Percentiles rank a stretch among this genome's conserved stretches.
These are phyloP conservation scores for Metarhizium sp. DNA, from an alignment of 2,329 filamentous ascomycete species.

Conservation along the genomic window DNA sequence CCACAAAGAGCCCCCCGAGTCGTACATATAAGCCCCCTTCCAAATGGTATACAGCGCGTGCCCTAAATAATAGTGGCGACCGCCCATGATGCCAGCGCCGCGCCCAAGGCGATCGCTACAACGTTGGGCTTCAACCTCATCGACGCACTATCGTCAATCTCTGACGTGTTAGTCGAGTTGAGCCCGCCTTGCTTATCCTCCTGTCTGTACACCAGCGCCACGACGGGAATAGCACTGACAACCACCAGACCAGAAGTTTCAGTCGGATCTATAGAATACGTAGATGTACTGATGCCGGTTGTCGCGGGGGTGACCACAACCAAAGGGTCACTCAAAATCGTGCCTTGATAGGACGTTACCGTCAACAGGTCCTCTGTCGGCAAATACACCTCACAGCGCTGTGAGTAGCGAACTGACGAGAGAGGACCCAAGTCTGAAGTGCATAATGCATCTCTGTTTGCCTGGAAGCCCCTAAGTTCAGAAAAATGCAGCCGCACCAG, in stretches of 20 bases:
- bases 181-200: conserved; percentile 4
- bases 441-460: conserved; percentile 5
- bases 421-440: conserved; percentile 4
- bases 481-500: not conserved
- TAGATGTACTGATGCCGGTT: not conserved
- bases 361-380: not conserved
- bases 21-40: not conserved
- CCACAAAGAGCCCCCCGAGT: not conserved
- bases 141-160: conserved; percentile 1
- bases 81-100: not conserved
- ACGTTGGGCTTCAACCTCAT: not conserved
- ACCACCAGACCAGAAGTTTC: conserved; percentile 2
- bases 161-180: not conserved
- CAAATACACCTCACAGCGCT: not conserved
- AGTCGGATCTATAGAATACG: not conserved
- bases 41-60: not conserved
- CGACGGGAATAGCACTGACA: conserved; percentile 6
- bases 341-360: not conserved
- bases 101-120: not conserved
- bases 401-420: not conserved
- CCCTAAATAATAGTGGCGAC: not conserved
- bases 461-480: conserved; percentile 9
- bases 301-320: not conserved
- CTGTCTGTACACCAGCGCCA: conserved; percentile 10
- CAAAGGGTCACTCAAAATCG: not conserved